Evolutionary conservation across 352 stramenopile species (phyloP).

Genomic region (Peronospora farinosa): DNA sequence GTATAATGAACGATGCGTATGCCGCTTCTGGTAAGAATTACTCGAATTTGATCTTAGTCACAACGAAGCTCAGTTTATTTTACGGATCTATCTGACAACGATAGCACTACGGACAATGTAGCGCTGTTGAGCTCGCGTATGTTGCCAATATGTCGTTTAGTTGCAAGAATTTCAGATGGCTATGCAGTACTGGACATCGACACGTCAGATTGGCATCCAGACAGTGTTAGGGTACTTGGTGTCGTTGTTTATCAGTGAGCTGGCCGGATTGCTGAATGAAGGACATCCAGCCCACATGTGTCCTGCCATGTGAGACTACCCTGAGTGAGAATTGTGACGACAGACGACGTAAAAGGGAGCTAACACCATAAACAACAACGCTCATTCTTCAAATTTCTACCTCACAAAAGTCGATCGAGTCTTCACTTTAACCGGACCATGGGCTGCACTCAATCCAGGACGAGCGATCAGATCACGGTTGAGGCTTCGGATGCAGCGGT

Average conservation of each 20-base stretch:
- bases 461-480: conserved; percentile 30
- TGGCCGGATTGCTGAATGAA: conserved; percentile 8
- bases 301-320: conserved; percentile 1
- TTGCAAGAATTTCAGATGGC: conserved; percentile 7
- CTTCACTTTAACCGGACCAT: conserved; percentile 22
- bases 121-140: conserved; percentile 1
- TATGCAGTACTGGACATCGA: conserved; percentile 5
- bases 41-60: not conserved
- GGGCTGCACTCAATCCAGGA: conserved; percentile 58
- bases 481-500: not conserved
- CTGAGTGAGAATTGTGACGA: conserved; percentile 10
- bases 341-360: conserved; percentile 24
- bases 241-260: conserved; percentile 7
- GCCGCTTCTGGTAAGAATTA: not conserved
- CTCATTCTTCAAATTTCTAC: conserved; percentile 20
- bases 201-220: not conserved
- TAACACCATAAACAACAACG: not conserved
- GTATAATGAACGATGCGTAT: conserved; percentile 18
- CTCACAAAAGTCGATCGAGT: conserved; percentile 9
- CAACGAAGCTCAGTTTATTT: conserved; percentile 2
- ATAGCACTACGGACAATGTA: conserved; percentile 1
- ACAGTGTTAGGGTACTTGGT: not conserved
- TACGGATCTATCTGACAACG: not conserved
- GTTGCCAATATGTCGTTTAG: conserved; percentile 1
- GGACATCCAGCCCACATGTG: conserved; percentile 8